Evolutionary conservation across 1,139 yeast genomes (phyloP), one percentile per base, ranked within the genome.

Genomic region (Geotrichum histeridarum): DNA sequence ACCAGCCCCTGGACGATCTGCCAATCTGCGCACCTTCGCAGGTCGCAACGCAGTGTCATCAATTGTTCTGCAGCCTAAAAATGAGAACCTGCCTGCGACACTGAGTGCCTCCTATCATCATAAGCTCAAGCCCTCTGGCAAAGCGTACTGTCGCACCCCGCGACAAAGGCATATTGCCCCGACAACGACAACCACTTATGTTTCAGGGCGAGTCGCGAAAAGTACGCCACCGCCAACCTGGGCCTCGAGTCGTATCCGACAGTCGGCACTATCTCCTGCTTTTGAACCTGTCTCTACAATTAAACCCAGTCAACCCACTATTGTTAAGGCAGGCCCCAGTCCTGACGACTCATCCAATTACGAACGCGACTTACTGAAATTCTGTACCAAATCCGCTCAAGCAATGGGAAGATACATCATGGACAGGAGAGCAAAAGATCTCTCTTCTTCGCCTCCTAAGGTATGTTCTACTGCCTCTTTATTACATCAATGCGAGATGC

Each of bases 381-480:
- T 27, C 9, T 47, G 54, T 17, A n/a, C 54, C 3, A 15, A 30
- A 12, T 52, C 54, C 1, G 54, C 54, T 4, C 51, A 42, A 33
- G 47, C 42, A 4, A 41, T 48, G 51, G 51, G 51, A 35, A 42
- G 18, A 8, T 48, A 42, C 31, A 41, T 48, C 27, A 43, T 43
- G 42, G 12, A 18, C 39, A 33, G 41, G 42, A 41, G 46, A 36
- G 37, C 47, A 42, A 27, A 8, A 17, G 11, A 22, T 6, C 18
- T 27, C 7, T 27, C 46, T n/a, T 42, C 46, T 2, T 42, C 46
- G 35, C 17, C 46, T 8, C 36, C 46, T 4, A 42, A 42, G 36
- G 46, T 42, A 31, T n/a, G 46, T 41, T 17, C 3, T 41, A 5
- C 17, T 15, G 31, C 30, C 2, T 8, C 14, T 9, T 41, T 22